phyloP scores from a whole-genome alignment of 352 stramenopile genomes.

The Elongisporangium senticosum region DNA sequence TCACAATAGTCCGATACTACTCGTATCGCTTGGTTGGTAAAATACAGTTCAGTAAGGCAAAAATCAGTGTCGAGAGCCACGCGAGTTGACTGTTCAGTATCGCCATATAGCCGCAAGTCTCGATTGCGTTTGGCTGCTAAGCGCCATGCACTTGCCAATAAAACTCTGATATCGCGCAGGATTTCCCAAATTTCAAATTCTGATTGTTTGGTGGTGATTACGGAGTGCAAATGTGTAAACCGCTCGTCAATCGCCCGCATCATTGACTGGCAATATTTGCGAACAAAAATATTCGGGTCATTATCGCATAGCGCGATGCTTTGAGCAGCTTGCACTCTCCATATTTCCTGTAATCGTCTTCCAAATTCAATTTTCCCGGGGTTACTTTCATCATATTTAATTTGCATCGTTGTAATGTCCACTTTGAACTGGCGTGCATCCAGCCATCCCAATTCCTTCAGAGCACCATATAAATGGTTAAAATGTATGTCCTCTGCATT shows the following conservation, averaged over 20 bases:
- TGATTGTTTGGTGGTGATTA: constrained; percentile 1
- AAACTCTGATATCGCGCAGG: constrained; percentile 29
- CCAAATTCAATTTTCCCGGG: background rate
- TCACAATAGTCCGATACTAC: constrained; percentile 9
- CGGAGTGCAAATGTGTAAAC: constrained; percentile 6
- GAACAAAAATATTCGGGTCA: constrained; percentile 49
- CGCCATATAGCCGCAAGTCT: background rate
- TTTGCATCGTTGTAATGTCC: constrained; percentile 13
- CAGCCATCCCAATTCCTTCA: constrained; percentile 25
- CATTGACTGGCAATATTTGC: constrained; percentile 18
- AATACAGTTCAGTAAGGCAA: constrained; percentile 40
- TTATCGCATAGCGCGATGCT: constrained; percentile 38
- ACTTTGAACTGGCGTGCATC: constrained; percentile 21
- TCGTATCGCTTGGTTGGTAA: constrained; percentile 31
- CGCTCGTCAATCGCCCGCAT: constrained; percentile 15
- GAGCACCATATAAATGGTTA: constrained; percentile 23
- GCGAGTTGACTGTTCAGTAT: constrained; percentile 7
- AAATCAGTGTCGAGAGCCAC: too few species aligned
- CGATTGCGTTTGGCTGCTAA: constrained; percentile 25
- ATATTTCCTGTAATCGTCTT: constrained; percentile 17
- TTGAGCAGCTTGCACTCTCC: constrained; percentile 24
- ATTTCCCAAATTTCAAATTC: constrained; percentile 9
- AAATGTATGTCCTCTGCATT: constrained; percentile 30
- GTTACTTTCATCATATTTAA: constrained; percentile 1
- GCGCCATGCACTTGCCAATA: constrained; percentile 37